A percentile compares a stretch with the other conserved stretches of the same genome.
phyloP scores from a whole-genome alignment of 805 yeast species.

The Metschnikowia kunwiensis region DNA sequence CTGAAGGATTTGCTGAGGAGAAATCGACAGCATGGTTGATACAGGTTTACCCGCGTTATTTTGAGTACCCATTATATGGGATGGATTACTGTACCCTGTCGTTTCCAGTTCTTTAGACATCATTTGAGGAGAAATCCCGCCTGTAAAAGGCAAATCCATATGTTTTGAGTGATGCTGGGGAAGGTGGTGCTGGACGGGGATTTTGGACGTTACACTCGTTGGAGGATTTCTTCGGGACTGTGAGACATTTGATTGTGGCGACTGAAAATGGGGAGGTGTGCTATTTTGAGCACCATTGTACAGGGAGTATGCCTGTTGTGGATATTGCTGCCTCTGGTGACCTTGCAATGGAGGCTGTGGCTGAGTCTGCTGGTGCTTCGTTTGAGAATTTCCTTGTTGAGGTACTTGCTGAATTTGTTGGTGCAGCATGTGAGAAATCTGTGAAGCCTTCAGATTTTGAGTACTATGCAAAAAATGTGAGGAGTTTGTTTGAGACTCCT shows the following conservation, averaged over 20 bases:
- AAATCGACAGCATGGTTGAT: slow-evolving; percentile 21
- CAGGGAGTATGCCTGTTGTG: slow-evolving; percentile 3
- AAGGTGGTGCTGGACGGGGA: slow-evolving; percentile 10
- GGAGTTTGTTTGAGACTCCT: slow-evolving; percentile 14
- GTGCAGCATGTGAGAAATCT: slow-evolving; percentile 11
- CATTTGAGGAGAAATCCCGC: slow-evolving; percentile 18
- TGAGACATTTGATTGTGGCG: slow-evolving; percentile 7
- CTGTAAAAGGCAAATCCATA: slow-evolving; percentile 9
- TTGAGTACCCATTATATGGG: slow-evolving; percentile 2
- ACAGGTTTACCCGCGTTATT: not conserved
- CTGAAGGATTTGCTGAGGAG: slow-evolving; percentile 40
- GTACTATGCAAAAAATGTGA: slow-evolving; percentile 7
- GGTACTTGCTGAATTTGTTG: no score
- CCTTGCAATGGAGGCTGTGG: slow-evolving; percentile 6
- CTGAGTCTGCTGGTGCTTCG: slow-evolving; percentile 3
- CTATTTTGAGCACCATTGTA: slow-evolving; percentile 5
- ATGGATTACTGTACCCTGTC: slow-evolving; percentile 1
- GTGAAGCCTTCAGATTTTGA: slow-evolving; percentile 8
- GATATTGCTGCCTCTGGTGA: slow-evolving; percentile 9
- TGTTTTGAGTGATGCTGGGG: slow-evolving; percentile 12
- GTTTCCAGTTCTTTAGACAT: slow-evolving; percentile 16
- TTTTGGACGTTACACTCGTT: slow-evolving; percentile 6
- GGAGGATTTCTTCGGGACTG: slow-evolving; percentile 6
- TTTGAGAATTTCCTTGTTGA: slow-evolving; percentile 10
- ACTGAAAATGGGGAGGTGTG: slow-evolving; percentile 7